Evolutionary conservation across 2,329 filamentous ascomycete genomes (phyloP), one percentile per base, ranked within the genome.

Genomic region (Lecanoromycetidae sp.): DNA sequence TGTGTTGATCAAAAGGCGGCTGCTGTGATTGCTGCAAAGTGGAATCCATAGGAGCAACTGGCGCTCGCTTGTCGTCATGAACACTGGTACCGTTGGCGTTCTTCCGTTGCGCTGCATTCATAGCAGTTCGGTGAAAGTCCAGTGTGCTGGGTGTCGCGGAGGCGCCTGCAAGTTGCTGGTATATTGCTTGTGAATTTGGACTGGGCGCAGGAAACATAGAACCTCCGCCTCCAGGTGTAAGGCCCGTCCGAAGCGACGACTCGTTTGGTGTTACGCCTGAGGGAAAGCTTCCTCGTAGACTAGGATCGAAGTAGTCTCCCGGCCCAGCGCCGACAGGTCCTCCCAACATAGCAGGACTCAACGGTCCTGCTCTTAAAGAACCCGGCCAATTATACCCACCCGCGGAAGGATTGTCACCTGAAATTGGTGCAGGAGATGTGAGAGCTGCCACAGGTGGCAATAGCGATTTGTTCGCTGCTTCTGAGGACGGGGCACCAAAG

Each of bases 281-380:
- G 4, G 87, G 86, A 60, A 94, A 94, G 45, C 85, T 84, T 57
- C 87, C 80, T 55, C 84, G 79, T 54, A 94, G 72, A 50, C 77
- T 60, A 82, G 78, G 44, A 80, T 81, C 58, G 94, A 95, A 94
- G 67, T 95, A 96, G 62, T 95, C 87, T 63, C 77, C 83, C 46
- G 68, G 66, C 30, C 37, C 38, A 30, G 82, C 58, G 36, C 70
- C 71, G 19, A 77, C 72, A 33, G 78, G 91, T 20, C 87, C 91
- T 38, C 87, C 86, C 47, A 98, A 80, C 88, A 98, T 96, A 54
- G 90, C 91, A 69, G 91, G 91, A 66, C 91, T 96, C 56, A 98
- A 68, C 34, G 91, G 91, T 57, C 91, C 91, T 51, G 87, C 88
- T 55, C 91, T 82, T 59, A 98, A 71, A 37, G 87, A 94, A 57